Base-by-base conservation (phyloP, 495 filamentous ascomycete genomes). In the Lasiosphaeria miniovina region DNA sequence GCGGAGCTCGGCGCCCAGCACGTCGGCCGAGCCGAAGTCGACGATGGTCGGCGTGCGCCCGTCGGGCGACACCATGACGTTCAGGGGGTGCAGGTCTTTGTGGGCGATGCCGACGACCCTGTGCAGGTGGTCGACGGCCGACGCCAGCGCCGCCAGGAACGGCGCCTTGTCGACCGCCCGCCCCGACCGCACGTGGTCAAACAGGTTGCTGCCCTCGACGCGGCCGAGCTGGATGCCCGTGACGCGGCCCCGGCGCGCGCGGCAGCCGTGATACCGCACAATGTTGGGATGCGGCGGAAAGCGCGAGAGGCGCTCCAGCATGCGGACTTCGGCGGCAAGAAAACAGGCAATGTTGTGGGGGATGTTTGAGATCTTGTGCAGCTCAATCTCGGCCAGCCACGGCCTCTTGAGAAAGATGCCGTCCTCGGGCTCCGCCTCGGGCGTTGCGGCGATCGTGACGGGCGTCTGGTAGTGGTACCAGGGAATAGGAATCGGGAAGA, bases 401-500 rank as follows among this genome's bases (percentile, higher is more conserved):
- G 53, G 38, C n/a, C 53, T 43, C 53, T 55, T 55, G 6, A 55
- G 36, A 38, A 45, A 45, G 4, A 4, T 5, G 3, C 41, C 41
- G 4, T 45, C 41, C 11, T 45, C 41, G 41, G 4, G 4, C 4
- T 45, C 12, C n/a, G 35, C 36, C 4, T 43, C 38, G 0, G 0
- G 4, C 11, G n/a, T 9, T 4, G 24, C 53, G 38, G 53, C 53
- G 36, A 55, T 24, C 4, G 38, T 55, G 14, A 55, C 53, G 36
- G 1, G n/a, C 0, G 53, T 55, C 1, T 32, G 24, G n/a, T 14
- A 14, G 53, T n/a, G 40, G 17, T 8, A 45, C 53, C 53, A 55
- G 10, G 53, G 53, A 31, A 55, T 32, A 1, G 53, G 53, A 33
- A 55, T 36, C 4, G 53, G 53, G 53, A 55, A 55, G 53, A 55